Evolutionary conservation across 352 stramenopile species (phyloP).

Genomic region (Phytophthora agathidicida): DNA sequence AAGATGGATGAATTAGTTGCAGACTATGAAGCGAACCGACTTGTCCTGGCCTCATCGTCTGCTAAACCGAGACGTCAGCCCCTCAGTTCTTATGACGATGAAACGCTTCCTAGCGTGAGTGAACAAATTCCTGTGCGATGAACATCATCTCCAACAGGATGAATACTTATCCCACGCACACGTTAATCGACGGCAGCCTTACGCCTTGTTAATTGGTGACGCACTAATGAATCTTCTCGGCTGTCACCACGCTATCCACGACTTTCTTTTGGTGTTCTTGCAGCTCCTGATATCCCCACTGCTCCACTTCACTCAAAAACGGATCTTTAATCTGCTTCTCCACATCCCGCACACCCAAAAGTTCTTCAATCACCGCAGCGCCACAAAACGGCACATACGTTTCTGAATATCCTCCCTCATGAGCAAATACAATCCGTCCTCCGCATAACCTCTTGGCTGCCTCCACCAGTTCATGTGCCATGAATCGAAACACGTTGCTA

Average conservation of each 20-base stretch:
- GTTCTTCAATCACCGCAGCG: constrained; percentile 74
- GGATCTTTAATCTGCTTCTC: constrained; percentile 61
- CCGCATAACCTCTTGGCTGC: constrained; percentile 47
- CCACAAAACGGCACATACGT: constrained; percentile 92
- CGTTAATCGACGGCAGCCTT: too few species aligned
- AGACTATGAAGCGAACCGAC: constrained; percentile 45
- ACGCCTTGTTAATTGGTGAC: too few species aligned
- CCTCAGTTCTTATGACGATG: too few species aligned
- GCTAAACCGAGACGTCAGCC: background rate
- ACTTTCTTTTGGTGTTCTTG: constrained; percentile 72
- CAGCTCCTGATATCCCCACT: constrained; percentile 80
- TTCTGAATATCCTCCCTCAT: constrained; percentile 88
- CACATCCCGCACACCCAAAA: constrained; percentile 54
- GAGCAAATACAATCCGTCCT: constrained; percentile 72
- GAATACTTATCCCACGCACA: too few species aligned
- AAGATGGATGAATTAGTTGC: constrained; percentile 29
- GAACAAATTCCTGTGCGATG: constrained; percentile 18
- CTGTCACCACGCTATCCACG: constrained; percentile 39
- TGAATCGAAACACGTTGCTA: constrained; percentile 68
- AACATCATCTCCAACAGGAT: too few species aligned
- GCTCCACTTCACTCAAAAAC: constrained; percentile 63
- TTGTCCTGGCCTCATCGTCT: constrained; percentile 21
- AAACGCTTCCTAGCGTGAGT: constrained; percentile 6
- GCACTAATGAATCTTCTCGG: background rate
- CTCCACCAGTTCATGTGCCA: constrained; percentile 62